Base-by-base conservation (phyloP, 441 rosid species). In the Francoa sonchifolia region DNA sequence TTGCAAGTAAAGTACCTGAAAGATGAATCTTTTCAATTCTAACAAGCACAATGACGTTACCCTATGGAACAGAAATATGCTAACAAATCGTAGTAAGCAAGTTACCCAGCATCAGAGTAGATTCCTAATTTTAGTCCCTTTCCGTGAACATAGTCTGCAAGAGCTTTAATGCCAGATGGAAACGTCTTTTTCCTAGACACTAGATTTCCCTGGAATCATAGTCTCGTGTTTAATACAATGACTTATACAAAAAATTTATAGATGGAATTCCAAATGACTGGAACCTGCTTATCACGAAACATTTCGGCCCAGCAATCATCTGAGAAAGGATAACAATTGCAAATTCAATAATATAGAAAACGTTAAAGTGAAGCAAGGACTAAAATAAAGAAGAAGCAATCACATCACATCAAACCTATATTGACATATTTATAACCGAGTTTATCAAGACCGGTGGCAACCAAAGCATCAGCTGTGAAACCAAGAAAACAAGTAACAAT, bases 251-350 rank as follows among this genome's bases (percentile, higher is more conserved):
- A 29, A 29, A 29, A 2, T 9, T 29, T 8, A 15, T 32, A 32
- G 11, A 32, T n/a, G 15, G 36, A 32, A 32, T 15, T n/a, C 17
- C 10, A 32, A 13, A 31, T 33, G 17, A 40, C 12, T 20, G 19
- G 57, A 20, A 19, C 19, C 34, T 59, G 85, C 96, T 31, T 20
- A 47, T 82, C 95, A 26, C 98, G 86, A 58, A 60, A 30, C 48
- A 77, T 52, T 64, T 90, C 94, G 38, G 89, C 98, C 98, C 98
- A 89, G 50, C 98, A 89, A 63, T 89, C 98, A 74, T 90, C 98
- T 90, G 47, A 21, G 36, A 44, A 48, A 46, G 46, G 50, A 52
- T 39, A 25, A 47, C 7, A 22, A 7, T 21, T 18, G 27, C 18
- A 6, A 36, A 8, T 23, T 54, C 29, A 59, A 53, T 41, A 12